Conservation (phyloP, 768 basidiomycete species). For the Lactarius pseudohatsudake region DNA sequence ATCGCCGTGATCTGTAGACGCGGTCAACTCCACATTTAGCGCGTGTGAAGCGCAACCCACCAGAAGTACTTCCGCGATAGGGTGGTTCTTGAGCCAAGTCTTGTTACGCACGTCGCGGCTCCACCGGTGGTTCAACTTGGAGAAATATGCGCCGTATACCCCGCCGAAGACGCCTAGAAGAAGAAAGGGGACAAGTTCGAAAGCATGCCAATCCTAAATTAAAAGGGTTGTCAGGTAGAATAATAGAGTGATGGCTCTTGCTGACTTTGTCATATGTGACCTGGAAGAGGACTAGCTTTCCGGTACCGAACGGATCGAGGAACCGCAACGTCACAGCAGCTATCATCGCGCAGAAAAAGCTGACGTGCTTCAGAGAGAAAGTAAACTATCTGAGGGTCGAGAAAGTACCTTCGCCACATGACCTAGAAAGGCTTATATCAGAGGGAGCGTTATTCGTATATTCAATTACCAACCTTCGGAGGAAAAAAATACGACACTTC, state of each 20-base stretch:
- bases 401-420: conserved; percentile 85
- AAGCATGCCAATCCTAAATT: conserved; percentile 85
- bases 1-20: conserved; percentile 64
- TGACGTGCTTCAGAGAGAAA: conserved; percentile 44
- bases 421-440: conserved; percentile 44
- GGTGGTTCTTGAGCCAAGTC: conserved; percentile 79
- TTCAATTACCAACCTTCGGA: conserved; percentile 59
- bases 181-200: conserved; percentile 83
- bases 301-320: conserved; percentile 93
- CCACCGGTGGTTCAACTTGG: conserved; percentile 89
- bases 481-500: conserved; percentile 98
- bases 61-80: conserved; percentile 78
- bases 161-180: conserved; percentile 91
- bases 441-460: not conserved
- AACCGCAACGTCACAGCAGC: conserved; percentile 92
- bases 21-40: conserved; percentile 2
- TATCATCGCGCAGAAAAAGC: conserved; percentile 98
- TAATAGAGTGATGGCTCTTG: not conserved
- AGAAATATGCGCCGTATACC: conserved; percentile 91
- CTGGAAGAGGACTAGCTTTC: conserved; percentile 90
- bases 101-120: conserved; percentile 75
- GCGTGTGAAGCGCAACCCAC: conserved; percentile 44
- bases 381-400: not conserved
- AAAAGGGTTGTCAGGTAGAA: not conserved
- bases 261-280: conserved; percentile 82